These are phyloP conservation scores for Wickerhamomyces tratensis DNA, from an alignment of 805 yeast genomes.

Conservation along the genomic window DNA sequence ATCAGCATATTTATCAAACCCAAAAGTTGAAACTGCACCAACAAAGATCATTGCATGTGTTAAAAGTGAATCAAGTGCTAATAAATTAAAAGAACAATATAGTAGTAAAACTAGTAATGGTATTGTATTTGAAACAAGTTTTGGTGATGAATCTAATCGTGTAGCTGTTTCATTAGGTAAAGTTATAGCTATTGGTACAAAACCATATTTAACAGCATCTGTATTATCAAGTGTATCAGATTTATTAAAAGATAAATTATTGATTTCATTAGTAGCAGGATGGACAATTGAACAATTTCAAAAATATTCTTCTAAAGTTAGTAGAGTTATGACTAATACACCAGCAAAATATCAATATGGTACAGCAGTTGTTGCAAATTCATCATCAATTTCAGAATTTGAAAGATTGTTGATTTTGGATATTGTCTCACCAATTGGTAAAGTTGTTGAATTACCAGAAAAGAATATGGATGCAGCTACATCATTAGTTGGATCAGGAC, in stretches of 20 bases:
- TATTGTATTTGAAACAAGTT: conserved; percentile 33
- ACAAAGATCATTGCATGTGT: conserved; percentile 72
- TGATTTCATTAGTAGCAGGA: conserved; percentile 88
- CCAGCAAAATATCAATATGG: conserved; percentile 92
- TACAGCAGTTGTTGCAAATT: conserved; percentile 84
- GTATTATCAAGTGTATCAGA: conserved; percentile 43
- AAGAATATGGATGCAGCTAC: conserved; percentile 96
- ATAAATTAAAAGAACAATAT: conserved; percentile 37
- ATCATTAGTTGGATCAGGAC: conserved; percentile 91
- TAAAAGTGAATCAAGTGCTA: conserved; percentile 40
- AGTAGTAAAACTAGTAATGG: conserved; percentile 31
- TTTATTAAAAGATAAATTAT: conserved; percentile 40
- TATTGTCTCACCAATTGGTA: conserved; percentile 58
- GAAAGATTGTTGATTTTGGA: conserved; percentile 33
- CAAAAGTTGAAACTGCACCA: conserved; percentile 41
- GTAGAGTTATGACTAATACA: conserved; percentile 97
- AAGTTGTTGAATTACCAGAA: conserved; percentile 64
- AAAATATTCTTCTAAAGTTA: conserved; percentile 43
- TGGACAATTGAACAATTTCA: conserved; percentile 69
- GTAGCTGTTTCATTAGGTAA: conserved; percentile 56
- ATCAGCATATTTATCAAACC: conserved; percentile 56
- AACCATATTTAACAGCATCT: conserved; percentile 69
- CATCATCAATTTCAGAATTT: conserved; percentile 35
- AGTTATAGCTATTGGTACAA: conserved; percentile 74
- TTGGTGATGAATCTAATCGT: conserved; percentile 35